Base-by-base conservation (phyloP, 164 flowering plant genomes). In the Vitis riparia region DNA sequence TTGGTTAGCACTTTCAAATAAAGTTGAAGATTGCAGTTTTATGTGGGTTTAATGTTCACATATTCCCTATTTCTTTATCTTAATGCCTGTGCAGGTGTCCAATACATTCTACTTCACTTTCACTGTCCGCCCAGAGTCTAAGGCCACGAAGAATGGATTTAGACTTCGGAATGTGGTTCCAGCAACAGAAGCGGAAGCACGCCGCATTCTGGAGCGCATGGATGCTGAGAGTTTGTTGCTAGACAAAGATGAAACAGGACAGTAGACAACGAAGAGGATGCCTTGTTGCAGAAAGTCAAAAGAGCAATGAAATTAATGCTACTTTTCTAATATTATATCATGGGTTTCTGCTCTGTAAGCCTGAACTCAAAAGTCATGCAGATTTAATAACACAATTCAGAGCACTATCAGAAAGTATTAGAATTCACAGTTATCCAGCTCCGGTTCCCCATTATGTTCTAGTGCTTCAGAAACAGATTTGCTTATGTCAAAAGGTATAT, bases 101-200 rank as follows among this genome's bases (percentile, higher is more conserved):
- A 94, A 94, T 71, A 92, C 86, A 59, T 94, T 94, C 81, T 80
- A 94, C 81, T 94, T 94, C 85, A 92, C 95, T 19, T 94, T 94
- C 85, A 87, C 94, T 2, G 83, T 92, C 14, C 82, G 87, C 3
- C 89, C 92, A 1, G 91, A 89, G 71, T 85, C 92, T 50, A 86
- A 88, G 78, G 87, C 88, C 32, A 63, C 50, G 63, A 80, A 75
- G 17, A 78, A 83, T 66, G 91, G 88, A 62, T 68, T 77, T 58
- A 83, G 69, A 73, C 83, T 94, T 67, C 82, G 90, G 16, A 91
- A 79, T 61, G 97, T 94, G 63, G 97, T 92, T 71, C 97, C 98
- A 11, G 91, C 89, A 10, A 92, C 97, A 29, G 97, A 92, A 75
- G 98, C 92, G 77, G 98, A 94, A 80, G 98, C 94, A 0, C 87